phyloP scores from a whole-genome alignment of 2,329 filamentous ascomycete genomes.

The Colletotrichum theobromicola region DNA sequence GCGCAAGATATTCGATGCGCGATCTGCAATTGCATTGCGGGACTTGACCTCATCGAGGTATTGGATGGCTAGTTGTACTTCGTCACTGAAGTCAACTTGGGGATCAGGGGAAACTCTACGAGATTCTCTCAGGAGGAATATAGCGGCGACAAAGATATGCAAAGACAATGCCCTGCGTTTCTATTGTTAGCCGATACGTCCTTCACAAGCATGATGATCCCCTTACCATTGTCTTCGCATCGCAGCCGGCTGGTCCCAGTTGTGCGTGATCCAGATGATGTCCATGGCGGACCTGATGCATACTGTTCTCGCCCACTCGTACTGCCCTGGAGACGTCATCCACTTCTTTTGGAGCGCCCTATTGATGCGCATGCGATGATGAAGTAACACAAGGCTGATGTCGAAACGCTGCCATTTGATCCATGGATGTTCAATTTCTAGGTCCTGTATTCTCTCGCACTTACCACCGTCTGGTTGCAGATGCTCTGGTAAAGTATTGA shows the following conservation, averaged over 20 bases:
- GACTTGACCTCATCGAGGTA: slow-evolving; percentile 10
- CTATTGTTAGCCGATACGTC: not conserved
- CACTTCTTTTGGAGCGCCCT: slow-evolving; percentile 1
- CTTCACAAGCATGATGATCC: not conserved
- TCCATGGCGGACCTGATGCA: slow-evolving; percentile 7
- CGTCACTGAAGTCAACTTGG: not conserved
- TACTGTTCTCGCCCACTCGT: slow-evolving; percentile 5
- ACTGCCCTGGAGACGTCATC: not conserved
- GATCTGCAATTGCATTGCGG: slow-evolving; percentile 1
- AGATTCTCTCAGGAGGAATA: slow-evolving; percentile 6
- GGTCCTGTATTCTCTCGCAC: not conserved
- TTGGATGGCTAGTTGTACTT: not conserved
- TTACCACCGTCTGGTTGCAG: slow-evolving; percentile 5
- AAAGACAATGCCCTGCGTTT: not conserved
- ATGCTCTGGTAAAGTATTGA: slow-evolving; percentile 17
- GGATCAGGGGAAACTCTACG: not conserved
- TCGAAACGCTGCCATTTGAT: slow-evolving; percentile 21
- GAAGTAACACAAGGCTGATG: slow-evolving; percentile 15
- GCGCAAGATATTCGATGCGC: not conserved
- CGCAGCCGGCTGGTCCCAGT: slow-evolving; percentile 11
- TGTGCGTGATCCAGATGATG: slow-evolving; percentile 15
- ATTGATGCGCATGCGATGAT: slow-evolving; percentile 18
- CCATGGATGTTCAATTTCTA: slow-evolving; percentile 2
- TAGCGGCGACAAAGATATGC: slow-evolving; percentile 6
- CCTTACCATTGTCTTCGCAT: slow-evolving; percentile 10